Percentiles rank a stretch among this genome's conserved stretches.
phyloP scores from a whole-genome alignment of 148 eudicot species.

The Cornus controversa region DNA sequence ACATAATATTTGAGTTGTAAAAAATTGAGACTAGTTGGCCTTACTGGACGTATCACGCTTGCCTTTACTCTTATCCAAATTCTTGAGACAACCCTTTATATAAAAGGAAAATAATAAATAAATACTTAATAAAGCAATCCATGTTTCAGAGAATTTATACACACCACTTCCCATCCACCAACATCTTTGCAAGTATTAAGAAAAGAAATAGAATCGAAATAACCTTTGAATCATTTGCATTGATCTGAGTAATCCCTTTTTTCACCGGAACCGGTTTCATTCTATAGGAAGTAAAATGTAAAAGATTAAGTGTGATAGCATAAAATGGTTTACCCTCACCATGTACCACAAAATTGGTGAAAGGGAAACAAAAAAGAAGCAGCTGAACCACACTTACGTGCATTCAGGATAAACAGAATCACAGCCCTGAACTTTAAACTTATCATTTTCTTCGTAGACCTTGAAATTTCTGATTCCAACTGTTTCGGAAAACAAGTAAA shows the following conservation, averaged over 20 bases:
- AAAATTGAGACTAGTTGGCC: background rate
- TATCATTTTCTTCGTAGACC: constrained; percentile 37
- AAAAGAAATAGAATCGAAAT: constrained; percentile 3
- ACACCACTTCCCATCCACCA: background rate
- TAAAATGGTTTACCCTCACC: background rate
- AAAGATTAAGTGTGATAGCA: background rate
- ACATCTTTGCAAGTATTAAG: background rate
- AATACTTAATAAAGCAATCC: background rate
- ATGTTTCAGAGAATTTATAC: background rate
- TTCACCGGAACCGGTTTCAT: constrained; percentile 22
- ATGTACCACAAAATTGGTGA: background rate
- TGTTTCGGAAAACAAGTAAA: constrained; percentile 14
- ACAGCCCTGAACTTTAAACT: constrained; percentile 10
- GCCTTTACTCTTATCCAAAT: constrained; percentile 29
- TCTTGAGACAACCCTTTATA: constrained; percentile 26
- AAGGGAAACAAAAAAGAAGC: background rate
- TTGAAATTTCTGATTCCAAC: constrained; percentile 34
- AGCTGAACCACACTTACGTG: constrained; percentile 26
- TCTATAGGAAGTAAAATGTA: constrained; percentile 14
- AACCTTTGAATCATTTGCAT: constrained; percentile 31
- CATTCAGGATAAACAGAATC: constrained; percentile 17
- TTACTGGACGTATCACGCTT: constrained; percentile 34
- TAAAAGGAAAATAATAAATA: background rate
- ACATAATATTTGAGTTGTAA: background rate
- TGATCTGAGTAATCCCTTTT: constrained; percentile 17